Evolutionary conservation across 2,329 filamentous ascomycete species (phyloP).

Genomic region (Talaromyces albobiverticillius): DNA sequence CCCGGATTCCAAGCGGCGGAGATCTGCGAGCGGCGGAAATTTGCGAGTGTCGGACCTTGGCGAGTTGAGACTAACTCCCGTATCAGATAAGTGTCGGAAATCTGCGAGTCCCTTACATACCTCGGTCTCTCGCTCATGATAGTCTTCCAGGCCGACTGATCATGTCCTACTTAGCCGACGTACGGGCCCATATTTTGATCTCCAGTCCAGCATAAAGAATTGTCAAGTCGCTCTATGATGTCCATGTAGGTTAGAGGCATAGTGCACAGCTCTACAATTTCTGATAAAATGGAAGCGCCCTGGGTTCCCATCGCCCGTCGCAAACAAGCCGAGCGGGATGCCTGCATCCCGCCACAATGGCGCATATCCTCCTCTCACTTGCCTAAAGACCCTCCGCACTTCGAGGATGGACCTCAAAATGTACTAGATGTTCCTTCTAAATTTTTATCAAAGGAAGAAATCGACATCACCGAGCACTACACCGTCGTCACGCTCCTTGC

Average conservation of each 20-base stretch:
- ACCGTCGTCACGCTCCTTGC: slow-evolving; percentile 1
- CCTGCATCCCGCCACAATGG: slow-evolving; percentile 3
- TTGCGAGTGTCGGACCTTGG: background rate
- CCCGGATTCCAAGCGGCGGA: background rate
- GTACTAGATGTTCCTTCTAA: slow-evolving; percentile 8
- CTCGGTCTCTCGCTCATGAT: too few relatives aligned
- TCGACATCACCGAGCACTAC: slow-evolving; percentile 6
- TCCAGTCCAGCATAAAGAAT: background rate
- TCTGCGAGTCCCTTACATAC: too few relatives aligned
- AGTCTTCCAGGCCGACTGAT: too few relatives aligned
- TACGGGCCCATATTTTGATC: too few relatives aligned
- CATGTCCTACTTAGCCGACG: too few relatives aligned
- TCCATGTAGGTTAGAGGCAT: background rate
- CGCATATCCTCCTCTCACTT: slow-evolving; percentile 2
- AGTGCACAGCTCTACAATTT: background rate
- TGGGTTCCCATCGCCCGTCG: slow-evolving; percentile 3
- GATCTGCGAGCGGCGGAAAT: background rate
- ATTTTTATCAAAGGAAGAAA: slow-evolving; percentile 3
- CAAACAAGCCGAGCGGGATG: slow-evolving; percentile 4
- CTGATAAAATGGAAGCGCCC: slow-evolving; percentile 5
- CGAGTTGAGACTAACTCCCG: too few relatives aligned
- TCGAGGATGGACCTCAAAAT: slow-evolving; percentile 5
- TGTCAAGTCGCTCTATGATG: background rate
- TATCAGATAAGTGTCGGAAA: too few relatives aligned
- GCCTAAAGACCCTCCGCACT: slow-evolving; percentile 5